A percentile compares a stretch with the other conserved stretches of the same genome.
phyloP scores from a whole-genome alignment of 139 green algal species.

The Chlorella sp. region DNA sequence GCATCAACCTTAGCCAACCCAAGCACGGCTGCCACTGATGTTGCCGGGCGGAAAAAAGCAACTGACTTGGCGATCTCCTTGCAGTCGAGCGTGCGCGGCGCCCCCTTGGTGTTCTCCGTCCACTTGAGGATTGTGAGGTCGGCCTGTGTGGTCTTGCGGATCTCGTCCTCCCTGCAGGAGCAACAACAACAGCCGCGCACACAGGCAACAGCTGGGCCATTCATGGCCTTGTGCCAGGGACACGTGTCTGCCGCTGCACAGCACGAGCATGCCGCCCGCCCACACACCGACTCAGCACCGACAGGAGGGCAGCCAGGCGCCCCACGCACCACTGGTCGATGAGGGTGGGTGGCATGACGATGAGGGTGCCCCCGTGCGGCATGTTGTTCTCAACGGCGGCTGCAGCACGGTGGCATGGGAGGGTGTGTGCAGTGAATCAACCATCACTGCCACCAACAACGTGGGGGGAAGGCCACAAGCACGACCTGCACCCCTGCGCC shows the following conservation, averaged over 20 bases:
- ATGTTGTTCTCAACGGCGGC: constrained; percentile 32
- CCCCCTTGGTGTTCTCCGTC: not conserved
- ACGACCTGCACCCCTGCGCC: no score
- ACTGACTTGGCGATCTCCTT: constrained; percentile 25
- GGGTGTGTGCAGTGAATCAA: no score
- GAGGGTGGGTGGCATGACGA: constrained; percentile 29
- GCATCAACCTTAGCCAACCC: no score
- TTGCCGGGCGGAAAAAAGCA: no score
- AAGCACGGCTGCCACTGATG: no score
- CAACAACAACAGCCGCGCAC: not conserved
- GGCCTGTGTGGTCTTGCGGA: constrained; percentile 11
- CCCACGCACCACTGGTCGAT: constrained; percentile 35
- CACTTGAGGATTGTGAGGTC: constrained; percentile 12
- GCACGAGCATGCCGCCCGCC: not conserved
- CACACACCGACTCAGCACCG: not conserved
- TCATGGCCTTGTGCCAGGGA: not conserved
- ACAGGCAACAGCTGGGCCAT: not conserved
- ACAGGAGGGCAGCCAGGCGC: not conserved
- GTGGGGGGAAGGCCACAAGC: no score
- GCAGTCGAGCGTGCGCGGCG: constrained; percentile 16
- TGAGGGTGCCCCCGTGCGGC: constrained; percentile 41
- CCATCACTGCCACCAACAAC: no score
- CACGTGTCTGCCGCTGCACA: not conserved
- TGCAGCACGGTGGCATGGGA: not conserved
- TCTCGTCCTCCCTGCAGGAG: constrained; percentile 18